Percentiles rank a stretch among this genome's conserved stretches.
These are phyloP conservation scores for Parietichytrium sp. DNA, from an alignment of 108 stramenopile species.

Conservation along the genomic window DNA sequence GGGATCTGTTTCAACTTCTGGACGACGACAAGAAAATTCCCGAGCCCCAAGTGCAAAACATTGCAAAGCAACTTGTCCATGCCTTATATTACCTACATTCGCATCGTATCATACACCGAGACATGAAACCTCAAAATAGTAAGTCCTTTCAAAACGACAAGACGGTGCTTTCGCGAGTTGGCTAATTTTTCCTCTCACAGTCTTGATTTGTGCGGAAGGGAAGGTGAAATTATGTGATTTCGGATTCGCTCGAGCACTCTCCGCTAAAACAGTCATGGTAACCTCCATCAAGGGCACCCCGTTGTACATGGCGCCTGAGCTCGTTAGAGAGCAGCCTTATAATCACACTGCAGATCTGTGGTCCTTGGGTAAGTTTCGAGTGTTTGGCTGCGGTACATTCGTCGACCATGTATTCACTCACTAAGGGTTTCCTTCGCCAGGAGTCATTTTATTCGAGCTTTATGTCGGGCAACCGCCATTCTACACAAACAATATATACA, in stretches of 20 bases:
- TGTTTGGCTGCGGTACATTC: too few relatives aligned
- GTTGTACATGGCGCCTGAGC: slow-evolving; percentile 72
- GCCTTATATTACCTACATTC: slow-evolving; percentile 69
- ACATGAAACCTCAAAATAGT: slow-evolving; percentile 67
- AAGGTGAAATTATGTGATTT: slow-evolving; percentile 70
- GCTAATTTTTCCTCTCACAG: slow-evolving; percentile 42
- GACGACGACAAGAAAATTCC: slow-evolving; percentile 65
- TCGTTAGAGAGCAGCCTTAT: slow-evolving; percentile 70
- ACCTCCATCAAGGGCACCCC: slow-evolving; percentile 74
- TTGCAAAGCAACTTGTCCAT: slow-evolving; percentile 66
- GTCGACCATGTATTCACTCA: too few relatives aligned
- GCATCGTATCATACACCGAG: slow-evolving; percentile 67
- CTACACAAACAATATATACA: slow-evolving; percentile 69
- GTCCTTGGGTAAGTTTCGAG: slow-evolving; percentile 65
- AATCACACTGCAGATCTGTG: slow-evolving; percentile 68
- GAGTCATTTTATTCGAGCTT: slow-evolving; percentile 70
- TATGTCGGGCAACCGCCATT: slow-evolving; percentile 69
- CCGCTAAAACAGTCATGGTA: slow-evolving; percentile 61
- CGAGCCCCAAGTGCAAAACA: slow-evolving; percentile 58
- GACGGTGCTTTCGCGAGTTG: background rate
- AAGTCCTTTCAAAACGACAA: too few relatives aligned
- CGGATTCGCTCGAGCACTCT: slow-evolving; percentile 69
- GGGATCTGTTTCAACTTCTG: slow-evolving; percentile 67
- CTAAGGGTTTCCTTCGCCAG: too few relatives aligned
- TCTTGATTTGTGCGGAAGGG: slow-evolving; percentile 52